A percentile compares a stretch with the other conserved stretches of the same genome.
These are phyloP conservation scores for Kwoniella bestiolae DNA, from an alignment of 768 basidiomycete species.

Conservation along the genomic window DNA sequence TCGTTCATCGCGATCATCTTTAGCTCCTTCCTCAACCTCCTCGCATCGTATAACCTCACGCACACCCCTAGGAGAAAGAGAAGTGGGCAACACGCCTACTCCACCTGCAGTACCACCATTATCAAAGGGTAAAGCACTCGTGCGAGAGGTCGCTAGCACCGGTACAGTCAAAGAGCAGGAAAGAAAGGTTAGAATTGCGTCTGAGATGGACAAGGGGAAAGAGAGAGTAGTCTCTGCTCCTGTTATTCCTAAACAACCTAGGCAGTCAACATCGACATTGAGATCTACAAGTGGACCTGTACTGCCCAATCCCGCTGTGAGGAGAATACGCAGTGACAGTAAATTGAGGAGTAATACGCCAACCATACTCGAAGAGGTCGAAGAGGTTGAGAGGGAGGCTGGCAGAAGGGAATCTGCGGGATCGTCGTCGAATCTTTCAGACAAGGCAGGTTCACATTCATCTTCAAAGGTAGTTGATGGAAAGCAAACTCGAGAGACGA, in stretches of 20 bases:
- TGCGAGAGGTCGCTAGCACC: neutral
- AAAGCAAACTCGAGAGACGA: no score
- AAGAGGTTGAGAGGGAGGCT: constrained; percentile 10
- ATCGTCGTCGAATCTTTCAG: no score
- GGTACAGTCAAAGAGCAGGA: neutral
- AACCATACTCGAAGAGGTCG: constrained; percentile 19
- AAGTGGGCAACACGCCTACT: constrained; percentile 8
- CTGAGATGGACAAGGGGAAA: neutral
- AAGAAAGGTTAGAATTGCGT: neutral
- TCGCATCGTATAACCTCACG: constrained; percentile 1
- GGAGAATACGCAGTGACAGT: neutral
- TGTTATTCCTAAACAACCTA: neutral
- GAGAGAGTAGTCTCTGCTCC: constrained; percentile 15
- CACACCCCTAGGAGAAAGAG: constrained; percentile 14
- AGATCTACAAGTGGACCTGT: constrained; percentile 9
- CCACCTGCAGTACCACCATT: constrained; percentile 2
- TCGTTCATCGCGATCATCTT: constrained; percentile 9
- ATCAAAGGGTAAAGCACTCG: neutral
- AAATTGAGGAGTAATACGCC: neutral
- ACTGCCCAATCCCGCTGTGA: neutral
- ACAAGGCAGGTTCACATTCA: no score
- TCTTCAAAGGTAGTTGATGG: no score
- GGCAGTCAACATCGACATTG: constrained; percentile 4
- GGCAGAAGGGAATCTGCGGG: neutral
- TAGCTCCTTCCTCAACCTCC: constrained; percentile 1